Percentiles rank a stretch among this genome's conserved stretches.
Evolutionary conservation across 441 rosid species (phyloP).

Genomic region (Brassica balearica): DNA sequence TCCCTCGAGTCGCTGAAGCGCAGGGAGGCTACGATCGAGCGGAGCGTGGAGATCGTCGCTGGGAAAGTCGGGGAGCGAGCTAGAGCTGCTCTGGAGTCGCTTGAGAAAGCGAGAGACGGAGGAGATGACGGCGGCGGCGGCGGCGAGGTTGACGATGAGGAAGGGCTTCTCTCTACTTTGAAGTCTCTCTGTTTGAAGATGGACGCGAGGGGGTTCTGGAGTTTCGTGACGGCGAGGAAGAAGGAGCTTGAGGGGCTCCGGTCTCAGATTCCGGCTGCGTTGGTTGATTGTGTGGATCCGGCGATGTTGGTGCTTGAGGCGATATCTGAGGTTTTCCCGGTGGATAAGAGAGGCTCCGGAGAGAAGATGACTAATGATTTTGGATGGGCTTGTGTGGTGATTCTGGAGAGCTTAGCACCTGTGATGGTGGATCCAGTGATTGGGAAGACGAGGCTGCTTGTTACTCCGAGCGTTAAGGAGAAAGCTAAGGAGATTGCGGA

Average conservation of each 20-base stretch:
- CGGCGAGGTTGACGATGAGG: slow-evolving; percentile 86
- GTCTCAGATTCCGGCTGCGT: slow-evolving; percentile 67
- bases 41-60: slow-evolving; percentile 79
- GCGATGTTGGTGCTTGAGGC: slow-evolving; percentile 82
- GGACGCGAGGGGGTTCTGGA: slow-evolving; percentile 85
- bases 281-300: slow-evolving; percentile 88
- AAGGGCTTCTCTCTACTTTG: slow-evolving; percentile 59
- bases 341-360: slow-evolving; percentile 61
- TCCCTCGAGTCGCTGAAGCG: slow-evolving; percentile 74
- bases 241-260: slow-evolving; percentile 81
- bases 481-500: slow-evolving; percentile 86
- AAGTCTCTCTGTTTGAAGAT: slow-evolving; percentile 69
- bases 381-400: slow-evolving; percentile 97
- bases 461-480: slow-evolving; percentile 73
- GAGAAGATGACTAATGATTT: slow-evolving; percentile 61
- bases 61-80: slow-evolving; percentile 63
- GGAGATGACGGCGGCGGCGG: slow-evolving; percentile 49
- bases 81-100: slow-evolving; percentile 55
- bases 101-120: slow-evolving; percentile 46
- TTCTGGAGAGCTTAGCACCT: slow-evolving; percentile 40
- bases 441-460: slow-evolving; percentile 76
- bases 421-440: slow-evolving; percentile 91
- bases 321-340: slow-evolving; percentile 93
- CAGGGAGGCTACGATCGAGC: slow-evolving; percentile 88
- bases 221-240: slow-evolving; percentile 72